A percentile compares a stretch with the other conserved stretches of the same genome.
These are phyloP conservation scores for Plasmodium yoelii DNA, from an alignment of 169 alveolate genomes.

Conservation along the genomic window DNA sequence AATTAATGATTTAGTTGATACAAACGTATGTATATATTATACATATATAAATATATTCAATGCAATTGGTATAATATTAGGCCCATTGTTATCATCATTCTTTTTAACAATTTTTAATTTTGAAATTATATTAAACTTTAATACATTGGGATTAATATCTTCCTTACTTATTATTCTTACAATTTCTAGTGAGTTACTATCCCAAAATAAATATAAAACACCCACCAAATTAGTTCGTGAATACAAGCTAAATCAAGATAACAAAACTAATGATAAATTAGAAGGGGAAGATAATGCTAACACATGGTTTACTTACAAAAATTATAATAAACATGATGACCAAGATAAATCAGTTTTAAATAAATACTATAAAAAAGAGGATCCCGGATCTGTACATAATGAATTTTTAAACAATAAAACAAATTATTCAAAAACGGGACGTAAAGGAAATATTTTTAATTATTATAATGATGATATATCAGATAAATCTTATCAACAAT, in stretches of 20 bases:
- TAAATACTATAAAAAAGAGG: conserved; percentile 9
- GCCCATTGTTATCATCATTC: conserved; percentile 67
- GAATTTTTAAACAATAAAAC: conserved; percentile 17
- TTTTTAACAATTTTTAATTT: conserved; percentile 71
- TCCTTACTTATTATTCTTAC: conserved; percentile 53
- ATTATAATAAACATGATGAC: conserved; percentile 3
- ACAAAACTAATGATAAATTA: background rate
- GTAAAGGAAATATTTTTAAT: conserved; percentile 15
- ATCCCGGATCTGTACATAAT: background rate
- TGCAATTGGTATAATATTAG: conserved; percentile 74
- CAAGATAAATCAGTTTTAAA: background rate
- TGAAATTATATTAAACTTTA: conserved; percentile 60
- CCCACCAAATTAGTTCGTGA: background rate
- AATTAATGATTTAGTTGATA: conserved; percentile 69
- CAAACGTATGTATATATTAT: conserved; percentile 59
- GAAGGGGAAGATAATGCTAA: background rate
- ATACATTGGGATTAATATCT: conserved; percentile 55
- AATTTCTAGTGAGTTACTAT: conserved; percentile 54
- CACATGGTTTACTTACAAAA: background rate
- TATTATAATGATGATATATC: conserved; percentile 41
- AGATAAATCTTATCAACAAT: conserved; percentile 52
- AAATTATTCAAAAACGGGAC: background rate
- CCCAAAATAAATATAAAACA: conserved; percentile 20
- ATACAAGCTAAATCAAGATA: background rate
- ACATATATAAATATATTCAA: conserved; percentile 74